Percentiles rank a stretch among this genome's conserved stretches.
Conservation (phyloP, 2,329 filamentous ascomycete species). For the Blastomyces emzantsi region DNA sequence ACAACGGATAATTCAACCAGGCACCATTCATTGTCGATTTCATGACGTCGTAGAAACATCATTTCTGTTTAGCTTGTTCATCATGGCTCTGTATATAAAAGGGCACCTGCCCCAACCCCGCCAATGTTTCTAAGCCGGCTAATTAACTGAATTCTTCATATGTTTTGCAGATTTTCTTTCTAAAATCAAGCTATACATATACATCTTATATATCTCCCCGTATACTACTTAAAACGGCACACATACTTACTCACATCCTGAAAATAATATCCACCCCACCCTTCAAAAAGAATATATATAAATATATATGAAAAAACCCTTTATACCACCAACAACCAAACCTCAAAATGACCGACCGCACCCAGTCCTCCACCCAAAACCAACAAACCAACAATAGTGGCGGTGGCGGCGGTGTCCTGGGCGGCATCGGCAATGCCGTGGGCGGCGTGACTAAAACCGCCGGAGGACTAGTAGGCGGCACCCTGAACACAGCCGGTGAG, state of each 20-base stretch:
- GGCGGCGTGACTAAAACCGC: slow-evolving; percentile 9
- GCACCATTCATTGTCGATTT: too few relatives aligned
- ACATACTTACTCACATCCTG: too few relatives aligned
- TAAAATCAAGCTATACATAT: too few relatives aligned
- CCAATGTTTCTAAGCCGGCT: too few relatives aligned
- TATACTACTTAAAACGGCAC: too few relatives aligned
- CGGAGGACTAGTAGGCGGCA: slow-evolving; percentile 7
- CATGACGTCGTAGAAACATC: not conserved
- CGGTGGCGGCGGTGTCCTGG: not conserved
- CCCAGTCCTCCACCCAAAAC: not conserved
- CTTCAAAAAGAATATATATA: not conserved
- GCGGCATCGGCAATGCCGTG: not conserved
- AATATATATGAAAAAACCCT: not conserved
- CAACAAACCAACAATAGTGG: not conserved
- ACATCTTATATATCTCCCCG: too few relatives aligned
- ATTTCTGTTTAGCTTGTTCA: too few relatives aligned
- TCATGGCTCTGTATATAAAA: too few relatives aligned
- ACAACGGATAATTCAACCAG: not conserved
- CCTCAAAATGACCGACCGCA: slow-evolving; percentile 4
- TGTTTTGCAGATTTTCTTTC: too few relatives aligned
- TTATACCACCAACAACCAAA: not conserved
- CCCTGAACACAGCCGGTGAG: slow-evolving; percentile 2
- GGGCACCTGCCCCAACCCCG: too few relatives aligned
- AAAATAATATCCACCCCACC: too few relatives aligned
- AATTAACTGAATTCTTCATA: too few relatives aligned